Evolutionary conservation across 495 filamentous ascomycete genomes (phyloP).

Genomic region (Aspergillus bridgeri): DNA sequence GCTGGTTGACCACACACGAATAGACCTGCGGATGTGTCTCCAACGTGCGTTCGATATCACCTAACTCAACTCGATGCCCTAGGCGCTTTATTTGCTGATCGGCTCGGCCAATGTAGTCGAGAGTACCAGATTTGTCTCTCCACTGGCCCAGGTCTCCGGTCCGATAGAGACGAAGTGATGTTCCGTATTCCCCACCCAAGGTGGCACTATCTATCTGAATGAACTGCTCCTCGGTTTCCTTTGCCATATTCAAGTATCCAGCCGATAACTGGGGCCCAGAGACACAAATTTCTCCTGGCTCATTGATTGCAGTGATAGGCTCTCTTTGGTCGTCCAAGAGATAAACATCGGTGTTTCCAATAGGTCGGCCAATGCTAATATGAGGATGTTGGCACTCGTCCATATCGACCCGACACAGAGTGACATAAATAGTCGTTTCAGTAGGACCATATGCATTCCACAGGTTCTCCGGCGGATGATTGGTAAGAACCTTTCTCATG

Average conservation of each 20-base stretch:
- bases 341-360: conserved; percentile 1
- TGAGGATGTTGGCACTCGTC: conserved; percentile 1
- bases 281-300: conserved; percentile 3
- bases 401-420: not conserved
- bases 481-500: not conserved
- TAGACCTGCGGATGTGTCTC: not conserved
- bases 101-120: conserved; percentile 5
- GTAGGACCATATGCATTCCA: conserved; percentile 15
- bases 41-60: conserved; percentile 5
- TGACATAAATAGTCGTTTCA: conserved; percentile 4
- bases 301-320: not conserved
- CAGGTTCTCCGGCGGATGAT: not conserved
- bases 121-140: not conserved
- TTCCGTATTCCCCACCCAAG: not conserved
- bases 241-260: conserved; percentile 3
- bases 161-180: not conserved
- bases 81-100: conserved; percentile 8
- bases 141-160: conserved; percentile 1
- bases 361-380: conserved; percentile 4
- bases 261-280: conserved; percentile 1
- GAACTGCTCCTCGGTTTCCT: conserved; percentile 7
- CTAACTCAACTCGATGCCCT: conserved; percentile 9
- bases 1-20: not conserved
- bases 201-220: not conserved
- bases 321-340: conserved; percentile 3